Percentiles rank a stretch among this genome's conserved stretches.
phyloP scores from a whole-genome alignment of 306 rosid genomes.

The Alnus glutinosa region DNA sequence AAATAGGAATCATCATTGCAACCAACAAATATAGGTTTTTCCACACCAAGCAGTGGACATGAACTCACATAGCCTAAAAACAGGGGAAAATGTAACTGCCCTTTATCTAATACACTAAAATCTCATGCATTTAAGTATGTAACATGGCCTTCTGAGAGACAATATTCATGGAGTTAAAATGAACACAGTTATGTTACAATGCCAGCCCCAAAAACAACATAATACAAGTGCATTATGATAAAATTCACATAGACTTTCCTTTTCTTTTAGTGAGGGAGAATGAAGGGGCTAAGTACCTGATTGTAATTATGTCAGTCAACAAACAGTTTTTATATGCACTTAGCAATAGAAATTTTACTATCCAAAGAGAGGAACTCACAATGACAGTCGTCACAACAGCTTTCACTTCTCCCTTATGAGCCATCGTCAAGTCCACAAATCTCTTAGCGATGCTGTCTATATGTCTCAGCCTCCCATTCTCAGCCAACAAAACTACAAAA shows the following conservation, averaged over 20 bases:
- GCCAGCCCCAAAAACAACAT: not conserved
- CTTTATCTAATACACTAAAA: not conserved
- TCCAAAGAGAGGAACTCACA: conserved; percentile 54
- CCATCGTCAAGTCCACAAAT: conserved; percentile 81
- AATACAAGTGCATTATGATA: not conserved
- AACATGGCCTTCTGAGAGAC: not conserved
- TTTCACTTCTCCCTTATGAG: conserved; percentile 86
- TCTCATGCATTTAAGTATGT: not conserved
- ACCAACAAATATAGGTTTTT: not conserved
- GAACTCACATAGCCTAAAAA: not conserved
- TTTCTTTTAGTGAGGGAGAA: not conserved
- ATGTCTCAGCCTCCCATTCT: conserved; percentile 76
- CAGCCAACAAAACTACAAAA: conserved; percentile 64
- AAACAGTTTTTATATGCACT: not conserved
- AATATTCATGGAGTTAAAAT: not conserved
- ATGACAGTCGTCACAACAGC: conserved; percentile 77
- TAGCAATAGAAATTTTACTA: conserved; percentile 1
- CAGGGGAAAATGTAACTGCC: not conserved
- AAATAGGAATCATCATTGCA: not conserved
- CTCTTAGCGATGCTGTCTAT: conserved; percentile 68
- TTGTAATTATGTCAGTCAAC: conserved; percentile 1
- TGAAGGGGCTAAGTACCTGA: not conserved
- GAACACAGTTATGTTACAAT: not conserved
- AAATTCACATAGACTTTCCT: not conserved
- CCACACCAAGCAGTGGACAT: not conserved